Conservation (phyloP, 2,329 filamentous ascomycete genomes). For the Fusarium incarnatum region DNA sequence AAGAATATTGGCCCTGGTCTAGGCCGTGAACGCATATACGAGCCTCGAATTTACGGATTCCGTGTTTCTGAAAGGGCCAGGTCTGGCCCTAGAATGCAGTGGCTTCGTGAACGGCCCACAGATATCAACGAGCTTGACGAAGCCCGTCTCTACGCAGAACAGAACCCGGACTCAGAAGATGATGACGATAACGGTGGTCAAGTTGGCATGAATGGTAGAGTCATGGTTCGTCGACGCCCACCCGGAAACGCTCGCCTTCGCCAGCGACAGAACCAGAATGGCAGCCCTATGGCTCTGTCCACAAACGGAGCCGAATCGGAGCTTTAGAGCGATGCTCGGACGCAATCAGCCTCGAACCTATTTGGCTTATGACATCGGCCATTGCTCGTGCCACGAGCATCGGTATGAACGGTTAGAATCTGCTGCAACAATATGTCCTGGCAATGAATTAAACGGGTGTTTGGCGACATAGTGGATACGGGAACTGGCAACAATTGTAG, state of each 20-base stretch:
- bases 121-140: slow-evolving; percentile 89
- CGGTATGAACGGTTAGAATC: neutral
- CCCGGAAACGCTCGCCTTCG: slow-evolving; percentile 57
- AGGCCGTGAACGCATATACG: slow-evolving; percentile 85
- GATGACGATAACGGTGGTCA: slow-evolving; percentile 64
- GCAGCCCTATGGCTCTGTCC: slow-evolving; percentile 68
- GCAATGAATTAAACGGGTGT: slow-evolving; percentile 7
- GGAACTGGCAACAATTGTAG: slow-evolving; percentile 16
- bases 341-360: neutral
- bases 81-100: slow-evolving; percentile 95
- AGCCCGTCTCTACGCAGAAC: slow-evolving; percentile 64
- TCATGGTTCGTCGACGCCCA: slow-evolving; percentile 58
- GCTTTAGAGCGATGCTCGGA: slow-evolving; percentile 53
- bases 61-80: slow-evolving; percentile 89
- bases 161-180: slow-evolving; percentile 68
- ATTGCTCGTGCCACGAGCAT: neutral
- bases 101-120: slow-evolving; percentile 86
- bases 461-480: slow-evolving; percentile 16
- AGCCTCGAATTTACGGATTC: slow-evolving; percentile 97
- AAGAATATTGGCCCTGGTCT: slow-evolving; percentile 90
- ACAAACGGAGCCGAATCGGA: slow-evolving; percentile 69
- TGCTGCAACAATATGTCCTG: neutral
- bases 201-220: slow-evolving; percentile 55
- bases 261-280: slow-evolving; percentile 62
- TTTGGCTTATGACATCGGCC: neutral